A percentile compares a stretch with the other conserved stretches of the same genome.
Conservation (phyloP, 805 yeast species). For the Wickerhamomyces sydowiorum region DNA sequence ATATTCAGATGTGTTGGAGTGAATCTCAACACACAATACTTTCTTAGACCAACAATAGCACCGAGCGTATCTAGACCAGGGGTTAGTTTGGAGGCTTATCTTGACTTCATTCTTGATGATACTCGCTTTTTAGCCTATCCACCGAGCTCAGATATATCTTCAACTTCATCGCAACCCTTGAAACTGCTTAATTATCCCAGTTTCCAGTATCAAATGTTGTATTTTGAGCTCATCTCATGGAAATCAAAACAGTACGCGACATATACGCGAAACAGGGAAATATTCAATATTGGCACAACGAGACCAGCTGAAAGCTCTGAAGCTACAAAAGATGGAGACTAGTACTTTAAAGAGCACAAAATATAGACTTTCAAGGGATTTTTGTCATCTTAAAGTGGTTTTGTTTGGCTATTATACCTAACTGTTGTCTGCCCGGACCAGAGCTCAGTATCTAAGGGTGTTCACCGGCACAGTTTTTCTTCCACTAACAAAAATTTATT, state of each 20-base stretch:
- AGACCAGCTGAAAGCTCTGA: too few species aligned
- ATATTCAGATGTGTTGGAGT: conserved; percentile 42
- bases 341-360: too few species aligned
- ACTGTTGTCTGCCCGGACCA: neutral
- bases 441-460: neutral
- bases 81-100: conserved; percentile 4
- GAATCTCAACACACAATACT: conserved; percentile 51
- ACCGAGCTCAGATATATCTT: conserved; percentile 23
- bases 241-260: too few species aligned
- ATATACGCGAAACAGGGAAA: too few species aligned
- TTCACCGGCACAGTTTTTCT: neutral
- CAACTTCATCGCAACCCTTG: conserved; percentile 21
- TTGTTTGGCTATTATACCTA: too few species aligned
- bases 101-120: neutral
- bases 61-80: conserved; percentile 32
- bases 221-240: too few species aligned
- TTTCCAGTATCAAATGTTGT: too few species aligned
- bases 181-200: too few species aligned
- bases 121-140: conserved; percentile 24
- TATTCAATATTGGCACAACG: too few species aligned
- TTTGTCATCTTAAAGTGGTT: too few species aligned
- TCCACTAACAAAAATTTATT: neutral
- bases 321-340: too few species aligned
- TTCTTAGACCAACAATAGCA: conserved; percentile 47
- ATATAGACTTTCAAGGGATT: too few species aligned